Base-by-base conservation (phyloP, 1,139 yeast genomes). In the Zygosaccharomyces pseudobailii region DNA sequence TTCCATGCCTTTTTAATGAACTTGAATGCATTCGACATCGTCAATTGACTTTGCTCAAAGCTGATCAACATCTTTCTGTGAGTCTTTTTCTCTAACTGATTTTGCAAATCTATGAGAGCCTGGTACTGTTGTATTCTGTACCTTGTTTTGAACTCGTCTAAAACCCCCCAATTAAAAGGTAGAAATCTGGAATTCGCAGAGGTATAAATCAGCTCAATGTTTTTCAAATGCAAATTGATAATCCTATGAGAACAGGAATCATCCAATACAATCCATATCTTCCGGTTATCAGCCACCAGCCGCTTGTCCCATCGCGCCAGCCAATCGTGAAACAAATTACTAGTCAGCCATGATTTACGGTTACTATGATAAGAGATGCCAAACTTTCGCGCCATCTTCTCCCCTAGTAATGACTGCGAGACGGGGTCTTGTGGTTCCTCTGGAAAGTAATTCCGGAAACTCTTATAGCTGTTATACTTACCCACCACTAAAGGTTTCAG, bases 181-280 rank as follows among this genome's bases (percentile, higher is more conserved):
- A 80, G 63, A 57, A 78, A 80, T 55, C 75, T 63, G 9, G 71
- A 61, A 36, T 57, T 63, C 19, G 71, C 58, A 0, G 72, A 62
- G 0, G 73, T 69, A 47, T 68, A 71, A 4, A 72, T 53, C 40
- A 82, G 65, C 43, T 73, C 68, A 30, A 82, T 78, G 56, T 79
- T 76, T 46, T 72, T 71, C 53, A 82, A 71, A 53, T 76, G 78
- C 49, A 80, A 66, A 55, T 81, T 81, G 38, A 80, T 71, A 5
- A 80, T 76, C 45, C 87, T 66, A 58, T 82, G 87, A 1, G 84
- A 76, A 4, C 84, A 78, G 8, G 83, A 76, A 60, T 82, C 85
- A 62, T 81, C 86, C 8, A 82, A 58, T 1, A 81, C 64, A 5
- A 82, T 73, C 48, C 80, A 66, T 39, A 82, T 78, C 50, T 79